A percentile compares a stretch with the other conserved stretches of the same genome.
Evolutionary conservation across 805 yeast species (phyloP).

Genomic region (Sugiyamaella valdiviana): DNA sequence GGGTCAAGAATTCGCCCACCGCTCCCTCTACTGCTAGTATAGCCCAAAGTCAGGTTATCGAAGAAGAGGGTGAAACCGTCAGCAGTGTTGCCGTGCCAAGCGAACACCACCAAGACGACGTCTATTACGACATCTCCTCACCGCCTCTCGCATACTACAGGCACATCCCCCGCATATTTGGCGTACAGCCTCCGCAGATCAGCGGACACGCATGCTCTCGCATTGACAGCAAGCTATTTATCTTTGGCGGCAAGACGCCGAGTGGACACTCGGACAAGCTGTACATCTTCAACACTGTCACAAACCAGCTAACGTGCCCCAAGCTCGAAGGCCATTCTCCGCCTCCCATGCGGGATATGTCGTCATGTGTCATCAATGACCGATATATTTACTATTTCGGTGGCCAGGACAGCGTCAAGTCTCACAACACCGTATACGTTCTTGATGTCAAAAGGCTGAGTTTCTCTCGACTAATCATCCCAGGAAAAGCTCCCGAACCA

Average conservation of each 20-base stretch:
- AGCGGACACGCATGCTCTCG: conserved; percentile 20
- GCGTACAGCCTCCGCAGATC: conserved; percentile 21
- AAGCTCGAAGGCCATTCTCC: conserved; percentile 11
- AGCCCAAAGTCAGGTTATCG: conserved; percentile 2
- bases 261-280: conserved; percentile 13
- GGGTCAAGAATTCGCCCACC: not conserved
- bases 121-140: conserved; percentile 9
- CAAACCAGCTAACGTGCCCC: conserved; percentile 14
- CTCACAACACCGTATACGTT: conserved; percentile 13
- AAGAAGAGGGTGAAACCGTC: not conserved
- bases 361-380: conserved; percentile 11
- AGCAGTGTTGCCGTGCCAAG: not conserved
- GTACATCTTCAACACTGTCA: conserved; percentile 19
- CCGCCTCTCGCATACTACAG: conserved; percentile 17
- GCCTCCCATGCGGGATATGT: conserved; percentile 13
- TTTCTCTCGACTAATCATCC: conserved; percentile 9
- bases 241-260: conserved; percentile 22
- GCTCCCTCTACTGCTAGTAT: not conserved
- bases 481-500: conserved; percentile 13
- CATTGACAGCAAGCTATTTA: conserved; percentile 16
- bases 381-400: conserved; percentile 20
- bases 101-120: conserved; percentile 4
- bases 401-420: conserved; percentile 15
- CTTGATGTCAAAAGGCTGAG: conserved; percentile 12
- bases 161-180: conserved; percentile 22